phyloP scores from a whole-genome alignment of 371 early-diverging fungal species.

The Mortierella sp. region DNA sequence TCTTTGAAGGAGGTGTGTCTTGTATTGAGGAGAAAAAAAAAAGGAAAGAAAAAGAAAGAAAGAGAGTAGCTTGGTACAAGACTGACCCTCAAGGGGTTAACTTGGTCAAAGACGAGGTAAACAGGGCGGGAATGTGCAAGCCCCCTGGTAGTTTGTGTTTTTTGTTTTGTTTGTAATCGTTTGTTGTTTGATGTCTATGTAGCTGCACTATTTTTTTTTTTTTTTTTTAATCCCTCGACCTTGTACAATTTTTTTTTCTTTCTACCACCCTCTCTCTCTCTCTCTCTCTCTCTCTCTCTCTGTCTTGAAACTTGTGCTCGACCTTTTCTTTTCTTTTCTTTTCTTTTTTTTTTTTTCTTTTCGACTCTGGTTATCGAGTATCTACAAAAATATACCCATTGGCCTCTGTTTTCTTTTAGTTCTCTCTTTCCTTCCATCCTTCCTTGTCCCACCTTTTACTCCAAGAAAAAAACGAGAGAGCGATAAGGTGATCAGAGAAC shows the following conservation, averaged over 20 bases:
- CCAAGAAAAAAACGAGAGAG: too few species aligned
- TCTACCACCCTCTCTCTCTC: background rate
- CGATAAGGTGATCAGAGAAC: background rate
- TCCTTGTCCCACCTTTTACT: background rate
- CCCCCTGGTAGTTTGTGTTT: too few species aligned
- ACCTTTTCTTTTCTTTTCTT: background rate
- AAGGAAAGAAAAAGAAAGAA: too few species aligned
- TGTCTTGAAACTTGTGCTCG: background rate
- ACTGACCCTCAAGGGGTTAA: too few species aligned
- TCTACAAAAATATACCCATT: background rate
- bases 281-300: background rate
- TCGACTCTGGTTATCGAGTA: background rate
- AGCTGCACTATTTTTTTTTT: background rate
- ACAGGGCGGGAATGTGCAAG: too few species aligned
- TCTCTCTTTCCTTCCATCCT: too few species aligned
- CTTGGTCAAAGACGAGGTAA: too few species aligned
- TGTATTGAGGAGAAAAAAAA: background rate
- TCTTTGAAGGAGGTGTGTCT: background rate
- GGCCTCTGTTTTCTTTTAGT: background rate
- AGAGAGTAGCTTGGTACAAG: too few species aligned
- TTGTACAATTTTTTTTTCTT: too few species aligned
- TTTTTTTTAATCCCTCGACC: background rate
- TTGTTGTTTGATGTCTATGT: too few species aligned
- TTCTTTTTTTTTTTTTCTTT: constrained; percentile 5
- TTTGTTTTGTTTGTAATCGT: too few species aligned